A percentile compares a stretch with the other conserved stretches of the same genome.
These are phyloP conservation scores for Leptographium lundbergii DNA, from an alignment of 2,329 filamentous ascomycete species.

Conservation along the genomic window DNA sequence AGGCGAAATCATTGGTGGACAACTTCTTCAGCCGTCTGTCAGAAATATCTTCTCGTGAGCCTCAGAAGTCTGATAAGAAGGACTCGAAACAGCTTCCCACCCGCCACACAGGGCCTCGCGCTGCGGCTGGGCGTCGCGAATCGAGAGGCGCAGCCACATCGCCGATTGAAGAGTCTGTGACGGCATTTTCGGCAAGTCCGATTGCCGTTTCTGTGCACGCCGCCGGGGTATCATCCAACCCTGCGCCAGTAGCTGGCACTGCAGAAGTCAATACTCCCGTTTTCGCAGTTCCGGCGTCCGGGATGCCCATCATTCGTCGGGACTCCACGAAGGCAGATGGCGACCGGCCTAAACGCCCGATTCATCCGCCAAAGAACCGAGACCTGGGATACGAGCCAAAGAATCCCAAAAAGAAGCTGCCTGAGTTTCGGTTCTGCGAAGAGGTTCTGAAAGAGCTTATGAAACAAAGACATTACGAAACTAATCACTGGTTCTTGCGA, in stretches of 20 bases:
- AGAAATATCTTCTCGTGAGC: constrained; percentile 36
- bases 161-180: constrained; percentile 15
- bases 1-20: constrained; percentile 43
- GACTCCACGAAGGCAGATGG: constrained; percentile 69
- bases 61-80: constrained; percentile 49
- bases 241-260: constrained; percentile 17
- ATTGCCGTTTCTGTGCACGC: constrained; percentile 15
- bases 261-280: constrained; percentile 19
- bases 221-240: constrained; percentile 12
- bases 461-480: constrained; percentile 54
- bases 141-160: constrained; percentile 18
- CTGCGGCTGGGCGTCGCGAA: constrained; percentile 22
- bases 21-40: constrained; percentile 34
- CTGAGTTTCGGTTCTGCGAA: constrained; percentile 83
- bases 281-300: constrained; percentile 67
- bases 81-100: constrained; percentile 33
- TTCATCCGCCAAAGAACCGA: constrained; percentile 80
- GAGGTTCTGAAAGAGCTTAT: constrained; percentile 67
- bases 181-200: constrained; percentile 20
- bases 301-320: constrained; percentile 70
- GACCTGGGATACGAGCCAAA: constrained; percentile 78
- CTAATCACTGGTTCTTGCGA: constrained; percentile 63
- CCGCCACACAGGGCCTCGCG: constrained; percentile 31
- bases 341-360: constrained; percentile 78
- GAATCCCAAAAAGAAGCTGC: constrained; percentile 78